Base-by-base conservation (phyloP, 2,329 filamentous ascomycete genomes). In the Penicillium brasilianum region DNA sequence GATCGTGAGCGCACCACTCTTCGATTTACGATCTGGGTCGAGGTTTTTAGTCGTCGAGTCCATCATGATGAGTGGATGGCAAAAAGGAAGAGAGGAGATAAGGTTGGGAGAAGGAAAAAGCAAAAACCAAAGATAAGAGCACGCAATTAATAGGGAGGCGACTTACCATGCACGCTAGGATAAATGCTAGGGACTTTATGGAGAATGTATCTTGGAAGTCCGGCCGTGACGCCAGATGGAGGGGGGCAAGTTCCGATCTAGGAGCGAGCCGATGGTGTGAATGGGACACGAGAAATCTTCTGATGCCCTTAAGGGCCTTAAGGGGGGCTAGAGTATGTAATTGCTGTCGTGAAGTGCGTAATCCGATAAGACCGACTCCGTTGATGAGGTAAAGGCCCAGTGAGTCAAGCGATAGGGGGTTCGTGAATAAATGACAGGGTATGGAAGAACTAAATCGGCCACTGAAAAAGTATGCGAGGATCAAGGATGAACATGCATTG, bases 251-350 rank as follows among this genome's bases (percentile, higher is more conserved):
- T 36, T 59, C 56, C 61, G 59, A 57, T 60, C 18, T 28, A 51
- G 60, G 48, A 58, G 57, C 20, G 13, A 65, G 64, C 39, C 64
- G 55, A 68, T 65, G 65, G 63, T 66, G 65, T 61, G 60, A 39
- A 41, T 51, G 58, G 25, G 44, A 9, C 44, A 60, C 36, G 56
- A 34, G 36, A 32, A 59, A 41, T 37, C 43, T 56, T 36, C 20
- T 36, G 14, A 18, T 16, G 44, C 25, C 34, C 28, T 43, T 13
- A 43, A 4, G 39, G 37, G 44, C 25, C 34, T n/a, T 43, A 22
- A 43, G 2, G 39, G 37, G 32, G 20, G 36, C 34, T 28, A 39
- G 30, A 20, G 22, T n/a, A 30, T 30, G 25, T 9, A 16, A 30
- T 14, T 48, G 30, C 25, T 48, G 7, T n/a, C 22, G 16, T 30